A percentile compares a stretch with the other conserved stretches of the same genome.
Conservation (phyloP, 1,284 basidiomycete genomes). For the Exobasidium rhododendri region DNA sequence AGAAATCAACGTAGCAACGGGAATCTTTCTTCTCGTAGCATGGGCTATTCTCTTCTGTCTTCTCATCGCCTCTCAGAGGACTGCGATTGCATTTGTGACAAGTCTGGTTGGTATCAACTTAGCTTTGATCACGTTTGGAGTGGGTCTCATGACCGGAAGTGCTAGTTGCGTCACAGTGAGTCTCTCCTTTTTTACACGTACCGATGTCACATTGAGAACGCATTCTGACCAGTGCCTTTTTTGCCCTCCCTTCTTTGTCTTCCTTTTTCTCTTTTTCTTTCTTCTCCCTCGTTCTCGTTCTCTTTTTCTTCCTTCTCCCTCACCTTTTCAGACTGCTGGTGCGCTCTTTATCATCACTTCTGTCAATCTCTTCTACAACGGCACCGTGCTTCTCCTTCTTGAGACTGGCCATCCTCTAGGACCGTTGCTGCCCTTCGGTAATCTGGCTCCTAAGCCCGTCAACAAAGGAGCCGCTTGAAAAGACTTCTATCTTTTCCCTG, state of each 20-base stretch:
- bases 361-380: not conserved
- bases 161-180: not conserved
- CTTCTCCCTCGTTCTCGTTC: too few species aligned
- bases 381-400: not conserved
- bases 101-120: not conserved
- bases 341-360: too few species aligned
- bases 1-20: not conserved
- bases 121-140: slow-evolving; percentile 5
- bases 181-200: too few species aligned
- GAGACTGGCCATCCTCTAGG: slow-evolving; percentile 6
- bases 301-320: too few species aligned
- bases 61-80: not conserved
- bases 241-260: too few species aligned
- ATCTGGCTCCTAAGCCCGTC: too few species aligned
- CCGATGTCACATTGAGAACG: too few species aligned
- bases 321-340: not conserved
- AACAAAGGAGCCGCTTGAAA: too few species aligned
- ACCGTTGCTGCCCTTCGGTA: not conserved
- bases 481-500: too few species aligned
- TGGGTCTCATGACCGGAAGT: slow-evolving; percentile 2
- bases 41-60: not conserved
- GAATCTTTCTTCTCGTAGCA: not conserved
- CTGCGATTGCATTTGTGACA: not conserved
- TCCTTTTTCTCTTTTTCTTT: not conserved
- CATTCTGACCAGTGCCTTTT: too few species aligned